These are phyloP conservation scores for Lupinus albus DNA, from an alignment of 306 rosid species.

Conservation along the genomic window DNA sequence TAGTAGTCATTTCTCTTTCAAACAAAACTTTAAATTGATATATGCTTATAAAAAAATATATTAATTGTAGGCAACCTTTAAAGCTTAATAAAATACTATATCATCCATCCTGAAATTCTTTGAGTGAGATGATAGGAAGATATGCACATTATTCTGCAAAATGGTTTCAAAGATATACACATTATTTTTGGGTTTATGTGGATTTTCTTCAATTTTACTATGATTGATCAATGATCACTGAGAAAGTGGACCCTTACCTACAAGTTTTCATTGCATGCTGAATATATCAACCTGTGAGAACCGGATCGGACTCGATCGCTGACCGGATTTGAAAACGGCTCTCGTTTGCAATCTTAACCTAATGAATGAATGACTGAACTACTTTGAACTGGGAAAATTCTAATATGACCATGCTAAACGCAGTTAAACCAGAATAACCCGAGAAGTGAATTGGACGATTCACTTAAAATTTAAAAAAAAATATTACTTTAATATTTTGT, in stretches of 20 bases:
- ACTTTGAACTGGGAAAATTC: too few relatives aligned
- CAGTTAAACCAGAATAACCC: too few relatives aligned
- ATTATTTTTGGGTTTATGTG: not conserved
- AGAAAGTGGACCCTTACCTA: not conserved
- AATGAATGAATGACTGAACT: too few relatives aligned
- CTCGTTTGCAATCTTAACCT: too few relatives aligned
- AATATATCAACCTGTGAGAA: not conserved
- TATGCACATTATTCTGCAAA: not conserved
- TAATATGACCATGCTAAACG: too few relatives aligned
- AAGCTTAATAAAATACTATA: constrained; percentile 22
- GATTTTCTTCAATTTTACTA: constrained; percentile 9
- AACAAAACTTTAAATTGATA: not conserved
- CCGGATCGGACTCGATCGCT: too few relatives aligned
- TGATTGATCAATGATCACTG: too few relatives aligned
- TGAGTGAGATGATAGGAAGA: not conserved
- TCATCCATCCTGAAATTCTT: not conserved
- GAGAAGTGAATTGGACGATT: too few relatives aligned
- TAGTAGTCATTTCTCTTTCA: constrained; percentile 11
- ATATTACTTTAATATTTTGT: too few relatives aligned
- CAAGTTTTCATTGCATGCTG: not conserved
- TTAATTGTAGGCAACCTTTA: not conserved
- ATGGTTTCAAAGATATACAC: not conserved
- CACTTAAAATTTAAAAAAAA: too few relatives aligned
- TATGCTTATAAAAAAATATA: constrained; percentile 21
- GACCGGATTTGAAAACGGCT: too few relatives aligned